Evolutionary conservation across 345 rosid genomes (phyloP).

Genomic region (Clarkia xantiana): DNA sequence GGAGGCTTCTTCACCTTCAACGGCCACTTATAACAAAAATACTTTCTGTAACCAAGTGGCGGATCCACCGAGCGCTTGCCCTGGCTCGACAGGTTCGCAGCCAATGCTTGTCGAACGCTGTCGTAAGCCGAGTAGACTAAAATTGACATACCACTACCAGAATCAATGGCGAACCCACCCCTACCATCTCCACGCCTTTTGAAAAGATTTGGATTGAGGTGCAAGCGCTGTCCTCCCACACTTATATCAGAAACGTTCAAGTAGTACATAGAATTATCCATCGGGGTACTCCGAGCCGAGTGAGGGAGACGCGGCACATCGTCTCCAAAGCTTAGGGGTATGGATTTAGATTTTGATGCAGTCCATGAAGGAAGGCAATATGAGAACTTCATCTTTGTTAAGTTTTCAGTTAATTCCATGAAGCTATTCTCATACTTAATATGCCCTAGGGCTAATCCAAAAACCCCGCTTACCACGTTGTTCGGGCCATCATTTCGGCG

Average conservation of each 20-base stretch:
- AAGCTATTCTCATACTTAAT: background rate
- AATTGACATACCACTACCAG: background rate
- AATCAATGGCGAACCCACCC: conserved; percentile 6
- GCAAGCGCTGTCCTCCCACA: background rate
- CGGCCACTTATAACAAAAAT: conserved; percentile 1
- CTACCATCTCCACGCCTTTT: background rate
- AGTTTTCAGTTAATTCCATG: background rate
- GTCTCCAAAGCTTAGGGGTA: background rate
- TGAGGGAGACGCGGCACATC: background rate
- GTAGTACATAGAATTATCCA: background rate
- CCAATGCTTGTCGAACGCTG: background rate
- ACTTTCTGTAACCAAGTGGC: background rate
- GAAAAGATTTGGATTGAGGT: conserved; percentile 1
- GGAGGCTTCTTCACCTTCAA: background rate
- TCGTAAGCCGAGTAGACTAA: no score
- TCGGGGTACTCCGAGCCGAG: no score
- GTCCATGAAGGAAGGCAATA: no score
- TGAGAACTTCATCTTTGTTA: no score
- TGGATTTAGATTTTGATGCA: no score
- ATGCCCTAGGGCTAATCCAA: conserved; percentile 5
- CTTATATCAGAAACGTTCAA: no score
- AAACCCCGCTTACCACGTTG: background rate
- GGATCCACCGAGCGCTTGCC: background rate
- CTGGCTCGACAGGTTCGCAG: background rate
- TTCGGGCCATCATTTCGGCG: background rate